phyloP scores from a whole-genome alignment of 768 basidiomycete species.

The Sarcodon aspratus region DNA sequence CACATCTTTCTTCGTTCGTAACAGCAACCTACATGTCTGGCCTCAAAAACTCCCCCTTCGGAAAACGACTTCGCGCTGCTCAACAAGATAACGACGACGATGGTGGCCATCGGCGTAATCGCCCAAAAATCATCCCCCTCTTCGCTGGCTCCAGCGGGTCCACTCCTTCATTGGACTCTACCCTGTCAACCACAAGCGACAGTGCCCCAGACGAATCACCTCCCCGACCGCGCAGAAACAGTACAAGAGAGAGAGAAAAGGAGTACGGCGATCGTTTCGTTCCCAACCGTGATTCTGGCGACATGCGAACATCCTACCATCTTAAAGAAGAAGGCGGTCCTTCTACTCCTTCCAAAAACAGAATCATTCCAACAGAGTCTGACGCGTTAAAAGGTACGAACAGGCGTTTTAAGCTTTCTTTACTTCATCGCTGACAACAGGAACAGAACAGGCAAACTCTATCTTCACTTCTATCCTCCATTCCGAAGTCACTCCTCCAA shows the following conservation, averaged over 20 bases:
- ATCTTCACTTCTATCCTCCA: constrained; percentile 71
- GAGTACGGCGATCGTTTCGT: constrained; percentile 51
- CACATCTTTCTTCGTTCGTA: constrained; percentile 3
- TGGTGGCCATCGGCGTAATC: constrained; percentile 36
- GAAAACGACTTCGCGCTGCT: constrained; percentile 68
- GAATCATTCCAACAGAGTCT: constrained; percentile 28
- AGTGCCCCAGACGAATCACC: constrained; percentile 18
- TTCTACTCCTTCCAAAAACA: constrained; percentile 26
- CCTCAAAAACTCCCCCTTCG: constrained; percentile 78
- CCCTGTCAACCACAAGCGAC: constrained; percentile 40
- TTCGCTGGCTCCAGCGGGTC: constrained; percentile 38
- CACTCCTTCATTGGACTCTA: constrained; percentile 46
- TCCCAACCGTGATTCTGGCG: constrained; percentile 44
- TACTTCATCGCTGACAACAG: constrained; percentile 6
- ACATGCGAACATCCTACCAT: constrained; percentile 52
- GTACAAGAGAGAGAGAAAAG: constrained; percentile 4
- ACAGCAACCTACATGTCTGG: constrained; percentile 40
- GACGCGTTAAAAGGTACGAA: constrained; percentile 30
- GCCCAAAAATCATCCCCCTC: constrained; percentile 40
- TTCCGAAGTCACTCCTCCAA: constrained; percentile 66
- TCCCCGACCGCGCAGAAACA: constrained; percentile 27
- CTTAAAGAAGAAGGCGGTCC: constrained; percentile 38
- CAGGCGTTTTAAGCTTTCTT: background rate
- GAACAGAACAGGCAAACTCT: constrained; percentile 71
- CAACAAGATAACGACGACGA: constrained; percentile 48